Base-by-base conservation (phyloP, 2,329 filamentous ascomycete genomes). In the Exophiala calicioides region DNA sequence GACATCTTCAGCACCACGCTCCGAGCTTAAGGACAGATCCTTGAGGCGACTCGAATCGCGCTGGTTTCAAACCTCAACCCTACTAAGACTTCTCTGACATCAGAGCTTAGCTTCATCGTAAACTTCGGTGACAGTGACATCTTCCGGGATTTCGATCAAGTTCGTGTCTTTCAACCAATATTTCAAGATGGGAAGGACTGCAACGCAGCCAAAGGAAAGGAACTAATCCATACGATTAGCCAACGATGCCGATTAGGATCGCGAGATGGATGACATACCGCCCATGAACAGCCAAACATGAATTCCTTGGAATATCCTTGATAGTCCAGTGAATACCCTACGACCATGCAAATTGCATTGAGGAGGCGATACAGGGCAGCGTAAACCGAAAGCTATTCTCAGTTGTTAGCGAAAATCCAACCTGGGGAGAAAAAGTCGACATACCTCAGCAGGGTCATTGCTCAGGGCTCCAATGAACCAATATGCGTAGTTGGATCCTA, bases 191-290 rank as follows among this genome's bases (percentile, higher is more conserved):
- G 37, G 37, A 5, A 40, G 8, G 10, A 40, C 23, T 9, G 7
- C 15, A 5, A 40, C 12, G 3, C n/a, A 15, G 5, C 37, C 37
- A 5, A 24, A 23, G 27, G 37, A n/a, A 12, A 9, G 3, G 23
- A 40, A 40, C 31, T 34, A 34, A 27, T 27, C 24, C 24, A 27
- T 27, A 7, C 24, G 24, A 27, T 27, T 27, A 27, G 24, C 12
- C 7, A 12, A 27, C 24, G 24, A 27, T 7, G 7, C 7, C 12
- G 24, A 12, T 27, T 12, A 12, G 12, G 7, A 27, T 27, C 24
- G 7, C 24, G 12, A 27, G 7, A 27, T 12, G 24, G 24, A 12
- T 27, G 24, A 27, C 4, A 71, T 72, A 43, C 68, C 64, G 31
- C 69, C 66, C 34, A 75, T 15, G 13, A 19, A 13, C 13, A 31